A percentile compares a stretch with the other conserved stretches of the same genome.
Conservation (phyloP, 495 filamentous ascomycete genomes). For the Aspergillus egyptiacus region DNA sequence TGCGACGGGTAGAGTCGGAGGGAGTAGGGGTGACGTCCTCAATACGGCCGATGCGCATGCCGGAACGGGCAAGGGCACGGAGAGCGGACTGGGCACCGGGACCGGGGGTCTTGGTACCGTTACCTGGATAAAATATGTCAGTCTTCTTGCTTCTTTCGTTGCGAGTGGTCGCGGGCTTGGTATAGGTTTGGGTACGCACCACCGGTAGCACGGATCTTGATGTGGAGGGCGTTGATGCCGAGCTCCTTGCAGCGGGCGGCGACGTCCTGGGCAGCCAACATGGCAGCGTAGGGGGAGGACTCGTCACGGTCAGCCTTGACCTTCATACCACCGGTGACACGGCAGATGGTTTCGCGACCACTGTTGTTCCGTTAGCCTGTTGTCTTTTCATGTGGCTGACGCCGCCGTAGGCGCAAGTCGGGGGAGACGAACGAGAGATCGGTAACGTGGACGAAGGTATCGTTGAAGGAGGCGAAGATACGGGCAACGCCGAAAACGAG, state of each 20-base stretch:
- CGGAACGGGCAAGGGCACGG: slow-evolving; percentile 93
- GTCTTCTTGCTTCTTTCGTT: background rate
- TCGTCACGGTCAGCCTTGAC: slow-evolving; percentile 99
- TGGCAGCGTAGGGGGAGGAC: slow-evolving; percentile 98
- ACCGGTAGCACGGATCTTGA: slow-evolving; percentile 99
- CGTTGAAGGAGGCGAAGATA: slow-evolving; percentile 99
- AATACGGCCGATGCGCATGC: slow-evolving; percentile 99
- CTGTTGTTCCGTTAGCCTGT: slow-evolving; percentile 48
- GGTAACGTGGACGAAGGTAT: slow-evolving; percentile 98
- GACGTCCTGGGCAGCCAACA: slow-evolving; percentile 96
- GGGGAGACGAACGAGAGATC: slow-evolving; percentile 79
- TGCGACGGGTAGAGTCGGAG: slow-evolving; percentile 96
- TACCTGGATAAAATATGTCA: slow-evolving; percentile 48
- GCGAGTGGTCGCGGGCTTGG: background rate
- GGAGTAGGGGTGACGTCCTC: slow-evolving; percentile 99
- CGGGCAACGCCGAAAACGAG: slow-evolving; percentile 98
- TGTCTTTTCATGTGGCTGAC: background rate
- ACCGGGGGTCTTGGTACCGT: slow-evolving; percentile 99
- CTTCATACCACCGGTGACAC: slow-evolving; percentile 99
- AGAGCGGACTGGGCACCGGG: slow-evolving; percentile 98
- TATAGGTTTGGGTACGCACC: slow-evolving; percentile 46
- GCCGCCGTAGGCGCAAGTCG: background rate
- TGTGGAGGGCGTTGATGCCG: slow-evolving; percentile 97
- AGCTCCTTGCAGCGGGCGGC: slow-evolving; percentile 98
- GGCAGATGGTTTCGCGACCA: slow-evolving; percentile 98